Percentiles rank a stretch among this genome's conserved stretches.
Conservation (phyloP, 2,329 filamentous ascomycete genomes). For the Ascocoryne sarcoides region DNA sequence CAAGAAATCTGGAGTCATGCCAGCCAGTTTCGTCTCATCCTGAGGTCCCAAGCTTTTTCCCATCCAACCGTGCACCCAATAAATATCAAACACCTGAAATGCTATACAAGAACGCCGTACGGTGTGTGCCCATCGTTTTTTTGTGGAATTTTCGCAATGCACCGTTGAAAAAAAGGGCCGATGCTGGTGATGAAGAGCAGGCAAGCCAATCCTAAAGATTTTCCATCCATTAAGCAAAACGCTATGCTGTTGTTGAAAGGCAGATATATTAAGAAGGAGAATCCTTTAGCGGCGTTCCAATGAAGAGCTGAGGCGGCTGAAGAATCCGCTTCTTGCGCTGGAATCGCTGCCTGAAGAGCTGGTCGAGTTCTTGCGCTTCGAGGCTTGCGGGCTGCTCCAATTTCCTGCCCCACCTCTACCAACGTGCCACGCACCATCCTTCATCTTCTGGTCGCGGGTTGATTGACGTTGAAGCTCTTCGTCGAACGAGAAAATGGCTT, state of each 20-base stretch:
- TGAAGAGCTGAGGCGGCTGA: slow-evolving; percentile 19
- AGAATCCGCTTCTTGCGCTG: slow-evolving; percentile 17
- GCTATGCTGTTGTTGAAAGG: not conserved
- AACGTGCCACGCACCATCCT: slow-evolving; percentile 22
- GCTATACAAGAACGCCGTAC: not conserved
- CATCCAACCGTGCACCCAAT: not conserved
- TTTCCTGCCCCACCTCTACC: slow-evolving; percentile 27
- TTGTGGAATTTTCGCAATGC: not conserved
- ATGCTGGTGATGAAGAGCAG: not conserved
- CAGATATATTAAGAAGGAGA: not conserved
- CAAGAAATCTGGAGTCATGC: not conserved
- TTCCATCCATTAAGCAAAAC: not conserved
- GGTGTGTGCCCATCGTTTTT: not conserved
- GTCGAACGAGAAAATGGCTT: slow-evolving; percentile 27
- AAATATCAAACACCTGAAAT: not conserved
- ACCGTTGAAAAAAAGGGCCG: not conserved
- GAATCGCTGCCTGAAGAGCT: slow-evolving; percentile 12
- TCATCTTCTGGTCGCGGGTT: slow-evolving; percentile 22
- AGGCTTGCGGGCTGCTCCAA: slow-evolving; percentile 9
- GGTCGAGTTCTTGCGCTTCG: slow-evolving; percentile 20
- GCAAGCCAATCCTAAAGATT: not conserved
- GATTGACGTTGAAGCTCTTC: slow-evolving; percentile 25
- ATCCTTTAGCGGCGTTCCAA: slow-evolving; percentile 14
- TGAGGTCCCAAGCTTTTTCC: not conserved
- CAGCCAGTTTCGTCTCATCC: not conserved